Conservation (phyloP, 805 yeast genomes). For the Candida sonorensis region DNA sequence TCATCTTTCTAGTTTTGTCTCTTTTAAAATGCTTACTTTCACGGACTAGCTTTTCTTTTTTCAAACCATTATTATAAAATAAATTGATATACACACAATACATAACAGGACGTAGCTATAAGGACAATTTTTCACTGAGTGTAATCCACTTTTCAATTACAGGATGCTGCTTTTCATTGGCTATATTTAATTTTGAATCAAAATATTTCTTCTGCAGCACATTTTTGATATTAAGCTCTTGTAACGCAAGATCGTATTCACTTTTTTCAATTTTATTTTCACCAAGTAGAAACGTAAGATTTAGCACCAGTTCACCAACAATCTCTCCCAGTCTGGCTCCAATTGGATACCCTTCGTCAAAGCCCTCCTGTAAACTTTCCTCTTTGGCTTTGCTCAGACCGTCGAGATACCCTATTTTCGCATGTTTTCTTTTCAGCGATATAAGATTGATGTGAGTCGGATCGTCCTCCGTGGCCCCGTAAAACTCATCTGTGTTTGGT, state of each 20-base stretch:
- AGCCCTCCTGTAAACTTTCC: constrained; percentile 65
- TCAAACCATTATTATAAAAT: no score
- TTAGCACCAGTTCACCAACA: constrained; percentile 62
- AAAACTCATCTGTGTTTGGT: constrained; percentile 26
- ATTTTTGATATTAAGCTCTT: constrained; percentile 52
- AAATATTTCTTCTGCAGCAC: constrained; percentile 52
- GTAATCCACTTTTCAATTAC: constrained; percentile 20
- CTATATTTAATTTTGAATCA: constrained; percentile 38
- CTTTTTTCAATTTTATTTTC: constrained; percentile 4
- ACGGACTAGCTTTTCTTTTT: no score
- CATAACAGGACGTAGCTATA: no score
- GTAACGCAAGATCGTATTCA: constrained; percentile 30
- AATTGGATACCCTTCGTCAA: constrained; percentile 68
- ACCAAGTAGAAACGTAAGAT: constrained; percentile 16
- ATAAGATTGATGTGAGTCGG: constrained; percentile 22
- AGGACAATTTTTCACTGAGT: constrained; percentile 10
- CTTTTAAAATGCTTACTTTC: no score
- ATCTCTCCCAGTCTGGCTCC: constrained; percentile 67
- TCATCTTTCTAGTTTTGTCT: no score
- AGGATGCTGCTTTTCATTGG: constrained; percentile 23
- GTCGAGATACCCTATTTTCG: constrained; percentile 76
- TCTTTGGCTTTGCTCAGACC: constrained; percentile 71
- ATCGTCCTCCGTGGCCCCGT: constrained; percentile 26
- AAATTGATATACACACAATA: no score
- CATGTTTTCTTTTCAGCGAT: constrained; percentile 53